Evolutionary conservation across 1,284 basidiomycete species (phyloP).

Genomic region (Puccinia sorghi): DNA sequence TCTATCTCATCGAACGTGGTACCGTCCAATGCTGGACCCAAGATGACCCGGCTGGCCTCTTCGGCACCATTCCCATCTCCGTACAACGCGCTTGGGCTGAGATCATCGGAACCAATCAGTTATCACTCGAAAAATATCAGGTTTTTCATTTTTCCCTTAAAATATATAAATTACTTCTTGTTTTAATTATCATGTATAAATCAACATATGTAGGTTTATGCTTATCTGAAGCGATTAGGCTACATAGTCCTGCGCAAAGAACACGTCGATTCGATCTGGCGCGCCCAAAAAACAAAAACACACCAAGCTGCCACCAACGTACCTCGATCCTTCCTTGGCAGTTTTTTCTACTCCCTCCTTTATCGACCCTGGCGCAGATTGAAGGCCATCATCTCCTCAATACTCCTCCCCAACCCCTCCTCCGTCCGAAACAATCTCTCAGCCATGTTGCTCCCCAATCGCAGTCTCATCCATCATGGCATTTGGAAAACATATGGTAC

Average conservation of each 20-base stretch:
- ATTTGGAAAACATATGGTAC: conserved; percentile 43
- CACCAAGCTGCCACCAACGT: not conserved
- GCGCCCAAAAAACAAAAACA: conserved; percentile 17
- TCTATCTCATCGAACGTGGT: conserved; percentile 47
- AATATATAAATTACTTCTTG: too few species aligned
- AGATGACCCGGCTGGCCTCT: not conserved
- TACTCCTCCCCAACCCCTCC: not conserved
- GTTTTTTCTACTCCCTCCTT: not conserved
- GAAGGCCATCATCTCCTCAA: not conserved
- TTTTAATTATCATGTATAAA: too few species aligned
- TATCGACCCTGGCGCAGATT: conserved; percentile 1
- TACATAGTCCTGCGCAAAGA: conserved; percentile 49
- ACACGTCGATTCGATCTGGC: conserved; percentile 44
- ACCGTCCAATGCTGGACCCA: conserved; percentile 48
- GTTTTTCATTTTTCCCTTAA: conserved; percentile 8
- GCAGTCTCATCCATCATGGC: conserved; percentile 20
- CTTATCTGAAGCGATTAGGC: conserved; percentile 47
- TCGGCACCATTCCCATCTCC: conserved; percentile 33
- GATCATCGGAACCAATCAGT: conserved; percentile 35
- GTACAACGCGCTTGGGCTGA: conserved; percentile 46
- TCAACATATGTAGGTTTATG: conserved; percentile 47
- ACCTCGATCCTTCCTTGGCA: not conserved
- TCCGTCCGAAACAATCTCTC: not conserved
- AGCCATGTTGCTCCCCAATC: not conserved
- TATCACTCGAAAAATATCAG: conserved; percentile 48